Base-by-base conservation (phyloP, 2,329 filamentous ascomycete species). In the Curvularia sp. region DNA sequence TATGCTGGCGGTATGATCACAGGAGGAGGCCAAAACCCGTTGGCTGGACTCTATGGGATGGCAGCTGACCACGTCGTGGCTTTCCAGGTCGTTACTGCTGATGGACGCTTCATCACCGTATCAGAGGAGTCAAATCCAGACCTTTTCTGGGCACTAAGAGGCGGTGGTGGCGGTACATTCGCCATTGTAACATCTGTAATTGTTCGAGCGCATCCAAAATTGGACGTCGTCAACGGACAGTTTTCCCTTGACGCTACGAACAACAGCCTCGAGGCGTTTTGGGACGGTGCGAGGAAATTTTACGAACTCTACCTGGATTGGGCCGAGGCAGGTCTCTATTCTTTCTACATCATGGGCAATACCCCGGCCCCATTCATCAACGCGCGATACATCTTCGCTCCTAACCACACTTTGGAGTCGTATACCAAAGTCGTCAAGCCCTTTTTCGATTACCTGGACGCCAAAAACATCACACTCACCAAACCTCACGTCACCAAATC, bases 21-120 rank as follows among this genome's bases (percentile, higher is more conserved):
- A 7, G 83, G 82, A 2, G 84, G 83, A 30, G 85, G 85, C 0
- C 83, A 86, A 68, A 82, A 79, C 15, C 83, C 83, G 9, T 66
- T 86, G 38, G 79, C 79, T 9, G 77, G 77, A 30, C 67, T 80
- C 35, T 81, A 81, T 60, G 70, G 70, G 3, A 70, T 72, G 66
- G 62, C 67, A 8, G 68, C 65, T 13, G 69, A 72, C 38, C 51
- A 63, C 15, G 64, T 71, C 0, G 41, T 71, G 2, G 60, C 61
- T 3, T 64, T 63, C 47, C 49, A 71, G 15, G 57, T 71, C 18
- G 67, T 68, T 1, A 67, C 65, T 1, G 62, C 70, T 0, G 49
- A 57, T 44, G 69, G 68, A 28, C 52, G 51, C 2, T 60, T 60
- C 3, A 18, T 57, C 20, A 60, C 57, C 4, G 57, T 56, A 2